Percentiles rank a stretch among this genome's conserved stretches.
These are phyloP conservation scores for Aspergillus sparsus DNA, from an alignment of 495 filamentous ascomycete species.

Conservation along the genomic window DNA sequence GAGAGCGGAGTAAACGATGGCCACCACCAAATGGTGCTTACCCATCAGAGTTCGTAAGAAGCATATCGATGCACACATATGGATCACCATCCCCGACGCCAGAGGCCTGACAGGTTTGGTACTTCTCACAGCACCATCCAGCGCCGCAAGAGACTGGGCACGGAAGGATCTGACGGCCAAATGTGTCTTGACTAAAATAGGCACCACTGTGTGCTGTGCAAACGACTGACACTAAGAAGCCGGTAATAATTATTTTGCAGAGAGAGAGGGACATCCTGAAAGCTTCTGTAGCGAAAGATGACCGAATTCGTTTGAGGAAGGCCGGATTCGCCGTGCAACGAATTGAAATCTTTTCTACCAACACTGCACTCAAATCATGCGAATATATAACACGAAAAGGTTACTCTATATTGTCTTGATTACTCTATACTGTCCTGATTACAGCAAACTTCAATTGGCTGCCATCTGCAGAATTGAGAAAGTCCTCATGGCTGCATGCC, in stretches of 20 bases:
- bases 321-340: too few relatives aligned
- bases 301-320: too few relatives aligned
- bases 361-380: too few relatives aligned
- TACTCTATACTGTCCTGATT: too few relatives aligned
- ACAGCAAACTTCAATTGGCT: too few relatives aligned
- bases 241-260: neutral
- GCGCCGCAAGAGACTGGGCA: neutral
- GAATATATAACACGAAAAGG: too few relatives aligned
- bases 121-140: neutral
- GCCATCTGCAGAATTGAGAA: too few relatives aligned
- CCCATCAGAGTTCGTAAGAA: neutral
- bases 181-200: neutral
- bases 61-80: neutral
- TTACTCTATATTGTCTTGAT: too few relatives aligned
- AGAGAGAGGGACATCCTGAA: too few relatives aligned
- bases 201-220: neutral
- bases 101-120: neutral
- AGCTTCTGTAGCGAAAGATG: too few relatives aligned
- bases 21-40: neutral
- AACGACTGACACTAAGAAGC: neutral
- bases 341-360: too few relatives aligned
- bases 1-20: neutral
- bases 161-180: neutral
- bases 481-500: too few relatives aligned
- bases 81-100: neutral